phyloP scores from a whole-genome alignment of 495 filamentous ascomycete species.

The Trichoderma gamsii region DNA sequence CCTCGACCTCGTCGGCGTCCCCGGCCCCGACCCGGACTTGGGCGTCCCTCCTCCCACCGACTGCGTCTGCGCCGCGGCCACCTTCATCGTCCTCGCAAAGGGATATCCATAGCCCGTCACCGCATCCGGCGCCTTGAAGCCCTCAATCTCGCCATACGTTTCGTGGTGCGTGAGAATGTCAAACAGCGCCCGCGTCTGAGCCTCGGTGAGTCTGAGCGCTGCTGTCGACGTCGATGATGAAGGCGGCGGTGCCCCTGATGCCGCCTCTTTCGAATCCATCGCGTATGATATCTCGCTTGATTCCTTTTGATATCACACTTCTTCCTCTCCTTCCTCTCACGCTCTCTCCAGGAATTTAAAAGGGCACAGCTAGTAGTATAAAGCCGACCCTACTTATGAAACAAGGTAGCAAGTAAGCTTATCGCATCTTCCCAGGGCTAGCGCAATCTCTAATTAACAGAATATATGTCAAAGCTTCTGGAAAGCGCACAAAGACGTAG shows the following conservation, averaged over 20 bases:
- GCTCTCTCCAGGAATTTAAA: no score
- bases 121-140: conserved; percentile 49
- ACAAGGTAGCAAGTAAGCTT: no score
- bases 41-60: conserved; percentile 1
- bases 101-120: conserved; percentile 56
- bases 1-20: conserved; percentile 11
- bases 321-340: no score
- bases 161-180: conserved; percentile 62
- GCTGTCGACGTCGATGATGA: neutral
- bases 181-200: conserved; percentile 54
- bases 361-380: no score
- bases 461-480: no score
- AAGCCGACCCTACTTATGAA: no score
- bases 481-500: no score
- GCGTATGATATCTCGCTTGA: neutral
- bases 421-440: no score
- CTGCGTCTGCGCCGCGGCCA: conserved; percentile 18
- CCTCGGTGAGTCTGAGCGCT: conserved; percentile 29
- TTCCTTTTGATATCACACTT: neutral
- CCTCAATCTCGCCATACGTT: conserved; percentile 55
- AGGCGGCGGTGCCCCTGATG: neutral
- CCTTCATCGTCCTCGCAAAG: conserved; percentile 28
- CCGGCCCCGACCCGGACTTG: neutral
- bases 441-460: no score
- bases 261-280: neutral